Evolutionary conservation across 139 green algal genomes (phyloP), one percentile per base, ranked within the genome.

Genomic region (Chlorella vulgaris): DNA sequence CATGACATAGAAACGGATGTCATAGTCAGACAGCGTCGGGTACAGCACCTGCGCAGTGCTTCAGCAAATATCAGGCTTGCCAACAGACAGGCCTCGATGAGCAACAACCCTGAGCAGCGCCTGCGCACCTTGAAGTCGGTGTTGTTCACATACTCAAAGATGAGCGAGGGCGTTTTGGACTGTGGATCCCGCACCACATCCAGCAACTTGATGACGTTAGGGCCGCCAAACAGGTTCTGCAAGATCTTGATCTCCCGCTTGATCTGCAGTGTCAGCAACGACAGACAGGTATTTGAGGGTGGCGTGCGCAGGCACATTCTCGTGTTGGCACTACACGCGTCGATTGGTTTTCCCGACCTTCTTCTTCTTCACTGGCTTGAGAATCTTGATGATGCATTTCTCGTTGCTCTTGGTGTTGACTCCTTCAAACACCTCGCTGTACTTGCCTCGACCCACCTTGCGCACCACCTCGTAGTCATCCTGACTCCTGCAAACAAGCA

Each of bases 321-420:
- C 47, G 15, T 15, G 47, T 58, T n/a, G n/a, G n/a, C n/a, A 65
- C 55, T 21, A 65, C 21, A n/a, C 21, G 35, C 65, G 24, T 3
- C 22, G n/a, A 65, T n/a, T 8, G 5, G 35, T 1, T 26, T 24
- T 5, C 2, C 73, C 5, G 58, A 90, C 89, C 90, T 99, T 97
- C 87, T 99, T 98, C 90, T 99, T 98, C 85, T 99, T 99, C 31
- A 99, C 96, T 8, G 96, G 96, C 80, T 99, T 99, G 10, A 99
- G 88, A 60, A 99, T 98, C 81, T 99, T 99, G 85, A 98, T 98
- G 71, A 99, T 96, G 87, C 95, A 98, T 29, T 89, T 89, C 33
- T 95, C 79, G 65, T 89, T 89, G 53, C 86, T 94, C 28, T 87
- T 65, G 7, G 88, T 86, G 75, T 98, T 94, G 24, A 98, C 79